Base-by-base conservation (phyloP, 352 stramenopile species). In the Phytophthora chlamydospora region DNA sequence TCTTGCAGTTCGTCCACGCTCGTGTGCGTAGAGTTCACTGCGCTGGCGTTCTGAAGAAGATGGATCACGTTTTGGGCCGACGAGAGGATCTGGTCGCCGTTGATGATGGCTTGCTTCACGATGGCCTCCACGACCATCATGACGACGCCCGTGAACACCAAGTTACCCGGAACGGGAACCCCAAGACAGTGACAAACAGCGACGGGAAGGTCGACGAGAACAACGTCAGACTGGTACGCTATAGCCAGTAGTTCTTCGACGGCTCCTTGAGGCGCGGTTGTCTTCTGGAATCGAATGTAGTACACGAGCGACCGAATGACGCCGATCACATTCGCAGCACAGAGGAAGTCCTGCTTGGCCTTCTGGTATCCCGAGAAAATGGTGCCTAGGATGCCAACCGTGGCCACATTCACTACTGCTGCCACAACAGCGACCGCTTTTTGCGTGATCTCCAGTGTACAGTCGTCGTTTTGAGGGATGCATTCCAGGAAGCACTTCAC, bases 401-500 rank as follows among this genome's bases (percentile, higher is more conserved):
- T 71, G 3, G 60, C 69, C 0, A 59, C 39, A 41, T 76, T 80
- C 8, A 83, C 39, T 6, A 66, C 60, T 2, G 54, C 56, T 3
- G 62, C 57, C 2, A 73, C 73, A 1, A 83, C 71, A 1, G 64
- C 45, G 2, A 36, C 54, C 5, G 68, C 56, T 50, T 83, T 80
- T 5, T 50, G 40, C 8, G 73, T 17, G 4, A 78, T 66, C 36
- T 76, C 71, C 9, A 66, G 47, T 2, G 65, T 68, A 47, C 74
- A 88, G 53, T 86, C 76, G 19, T 75, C 64, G 56, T 85, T 89
- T 55, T 85, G 74, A n/a, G 71, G 79, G 39, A 89, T 69, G 34
- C 77, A 89, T 40, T 88, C 75, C 58, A 82, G 51, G n/a, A 58
- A 76, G 36, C 80, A 89, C n/a, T 71, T 45, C 2, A 89, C 68